A percentile compares a stretch with the other conserved stretches of the same genome.
These are phyloP conservation scores for Ceratocystis lukuohia DNA, from an alignment of 2,329 filamentous ascomycete species.

Conservation along the genomic window DNA sequence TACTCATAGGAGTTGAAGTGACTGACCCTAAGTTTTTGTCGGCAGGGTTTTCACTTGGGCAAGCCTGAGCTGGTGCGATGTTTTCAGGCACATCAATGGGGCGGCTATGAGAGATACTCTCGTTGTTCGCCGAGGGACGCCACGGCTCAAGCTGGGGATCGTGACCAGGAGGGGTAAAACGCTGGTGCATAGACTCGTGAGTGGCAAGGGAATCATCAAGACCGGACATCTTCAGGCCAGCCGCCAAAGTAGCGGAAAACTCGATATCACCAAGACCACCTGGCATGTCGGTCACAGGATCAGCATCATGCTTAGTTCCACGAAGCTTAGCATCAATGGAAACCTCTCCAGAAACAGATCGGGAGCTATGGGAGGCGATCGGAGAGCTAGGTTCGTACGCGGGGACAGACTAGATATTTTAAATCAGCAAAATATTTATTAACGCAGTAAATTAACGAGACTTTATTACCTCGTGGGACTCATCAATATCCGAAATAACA, in stretches of 20 bases:
- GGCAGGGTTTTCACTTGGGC: constrained; percentile 16
- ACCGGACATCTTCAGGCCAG: constrained; percentile 8
- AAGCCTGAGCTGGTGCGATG: background rate
- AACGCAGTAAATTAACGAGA: background rate
- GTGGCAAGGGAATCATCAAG: background rate
- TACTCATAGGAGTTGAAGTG: constrained; percentile 2
- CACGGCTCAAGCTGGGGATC: constrained; percentile 8
- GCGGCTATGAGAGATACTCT: background rate
- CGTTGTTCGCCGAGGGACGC: background rate
- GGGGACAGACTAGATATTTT: constrained; percentile 14
- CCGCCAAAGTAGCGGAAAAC: constrained; percentile 13
- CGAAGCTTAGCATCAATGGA: background rate
- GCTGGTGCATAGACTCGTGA: constrained; percentile 8
- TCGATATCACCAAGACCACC: constrained; percentile 12
- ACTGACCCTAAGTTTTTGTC: background rate
- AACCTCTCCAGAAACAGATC: constrained; percentile 13
- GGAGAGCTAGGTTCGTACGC: constrained; percentile 17
- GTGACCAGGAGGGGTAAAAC: constrained; percentile 7
- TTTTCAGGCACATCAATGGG: background rate
- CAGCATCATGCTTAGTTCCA: background rate
- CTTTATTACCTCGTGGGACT: constrained; percentile 13
- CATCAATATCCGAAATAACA: constrained; percentile 18
- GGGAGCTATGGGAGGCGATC: constrained; percentile 24
- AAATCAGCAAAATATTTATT: constrained; percentile 15
- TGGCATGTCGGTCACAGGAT: background rate